These are phyloP conservation scores for Penicillium vulpinum DNA, from an alignment of 2,329 filamentous ascomycete genomes.

Conservation along the genomic window DNA sequence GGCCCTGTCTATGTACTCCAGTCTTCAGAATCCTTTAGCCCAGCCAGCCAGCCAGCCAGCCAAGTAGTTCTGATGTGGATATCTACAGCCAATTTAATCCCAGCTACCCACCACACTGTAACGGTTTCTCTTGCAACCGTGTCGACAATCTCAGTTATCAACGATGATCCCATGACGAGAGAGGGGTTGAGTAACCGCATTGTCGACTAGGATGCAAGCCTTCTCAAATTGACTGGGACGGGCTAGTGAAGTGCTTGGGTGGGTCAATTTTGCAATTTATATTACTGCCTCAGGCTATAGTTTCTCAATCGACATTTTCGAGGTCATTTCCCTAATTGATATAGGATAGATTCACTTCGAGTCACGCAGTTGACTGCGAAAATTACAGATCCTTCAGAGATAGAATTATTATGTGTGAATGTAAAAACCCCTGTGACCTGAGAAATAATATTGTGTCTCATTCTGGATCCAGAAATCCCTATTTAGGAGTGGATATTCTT, in stretches of 20 bases:
- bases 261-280: background rate
- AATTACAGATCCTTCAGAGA: background rate
- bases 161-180: background rate
- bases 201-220: background rate
- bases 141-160: background rate
- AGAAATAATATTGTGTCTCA: background rate
- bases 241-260: background rate
- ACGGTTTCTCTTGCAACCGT: too few relatives aligned
- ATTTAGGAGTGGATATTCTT: background rate
- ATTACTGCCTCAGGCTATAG: background rate
- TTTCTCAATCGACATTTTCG: background rate
- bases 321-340: background rate
- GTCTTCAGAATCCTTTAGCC: background rate
- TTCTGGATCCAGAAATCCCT: background rate
- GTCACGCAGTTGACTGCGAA: background rate
- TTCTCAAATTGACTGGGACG: background rate
- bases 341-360: background rate
- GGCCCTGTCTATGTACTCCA: too few relatives aligned
- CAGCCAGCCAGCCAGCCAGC: too few relatives aligned
- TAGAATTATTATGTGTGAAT: background rate
- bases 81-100: too few relatives aligned
- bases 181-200: background rate
- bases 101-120: too few relatives aligned
- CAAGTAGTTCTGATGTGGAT: too few relatives aligned
- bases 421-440: background rate